A percentile compares a stretch with the other conserved stretches of the same genome.
Conservation (phyloP, 2,329 filamentous ascomycete species). For the Neocucurbitaria cava region DNA sequence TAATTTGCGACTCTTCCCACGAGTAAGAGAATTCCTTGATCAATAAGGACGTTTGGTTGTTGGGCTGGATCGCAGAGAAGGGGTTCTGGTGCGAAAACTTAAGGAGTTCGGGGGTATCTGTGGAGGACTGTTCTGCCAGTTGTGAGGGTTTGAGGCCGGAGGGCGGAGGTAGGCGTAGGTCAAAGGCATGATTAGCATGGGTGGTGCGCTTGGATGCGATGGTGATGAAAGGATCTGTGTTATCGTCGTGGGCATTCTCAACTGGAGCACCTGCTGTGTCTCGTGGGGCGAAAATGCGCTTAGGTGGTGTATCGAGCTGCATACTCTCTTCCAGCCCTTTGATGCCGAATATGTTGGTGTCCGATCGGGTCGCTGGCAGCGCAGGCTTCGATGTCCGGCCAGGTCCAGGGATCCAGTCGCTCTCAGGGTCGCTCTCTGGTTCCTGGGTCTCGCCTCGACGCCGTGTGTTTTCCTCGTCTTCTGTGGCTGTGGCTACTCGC, state of each 20-base stretch:
- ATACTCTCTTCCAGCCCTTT: conserved; percentile 32
- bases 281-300: conserved; percentile 17
- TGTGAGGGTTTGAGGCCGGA: neutral
- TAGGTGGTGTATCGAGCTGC: conserved; percentile 30
- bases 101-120: conserved; percentile 30
- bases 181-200: conserved; percentile 25
- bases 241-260: conserved; percentile 2
- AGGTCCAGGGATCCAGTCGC: conserved; percentile 47
- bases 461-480: conserved; percentile 43
- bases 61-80: conserved; percentile 34
- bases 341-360: conserved; percentile 41
- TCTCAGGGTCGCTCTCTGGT: conserved; percentile 40
- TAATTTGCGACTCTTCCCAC: conserved; percentile 35
- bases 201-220: conserved; percentile 25
- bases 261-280: neutral
- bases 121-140: neutral
- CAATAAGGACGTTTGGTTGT: conserved; percentile 31
- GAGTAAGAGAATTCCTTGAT: conserved; percentile 41
- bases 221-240: conserved; percentile 34
- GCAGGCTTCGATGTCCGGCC: conserved; percentile 20
- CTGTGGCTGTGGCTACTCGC: conserved; percentile 19
- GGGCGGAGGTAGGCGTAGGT: conserved; percentile 26
- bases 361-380: conserved; percentile 8
- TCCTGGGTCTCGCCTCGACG: conserved; percentile 29
- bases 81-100: conserved; percentile 38